Percentiles rank a stretch among this genome's conserved stretches.
phyloP scores from a whole-genome alignment of 108 stramenopile genomes.

The Mediolabrus comicus region DNA sequence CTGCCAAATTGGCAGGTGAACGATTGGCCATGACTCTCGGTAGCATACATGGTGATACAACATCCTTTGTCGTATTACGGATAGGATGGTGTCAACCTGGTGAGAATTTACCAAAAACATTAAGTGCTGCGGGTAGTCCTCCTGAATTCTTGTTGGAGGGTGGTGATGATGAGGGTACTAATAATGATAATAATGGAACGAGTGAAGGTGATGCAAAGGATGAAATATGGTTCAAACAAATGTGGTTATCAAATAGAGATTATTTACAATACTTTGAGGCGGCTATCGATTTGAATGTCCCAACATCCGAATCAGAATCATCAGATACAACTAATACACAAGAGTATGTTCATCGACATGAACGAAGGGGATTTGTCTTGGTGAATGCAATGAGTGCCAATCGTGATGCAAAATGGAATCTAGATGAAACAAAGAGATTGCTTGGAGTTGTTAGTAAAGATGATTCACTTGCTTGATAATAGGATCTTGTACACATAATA shows the following conservation, averaged over 20 bases:
- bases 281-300: conserved; percentile 28
- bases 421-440: conserved; percentile 9
- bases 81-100: conserved; percentile 53
- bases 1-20: conserved; percentile 53
- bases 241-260: conserved; percentile 54
- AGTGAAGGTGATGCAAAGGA: conserved; percentile 37
- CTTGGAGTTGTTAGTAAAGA: conserved; percentile 10
- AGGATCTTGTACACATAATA: neutral
- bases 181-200: neutral
- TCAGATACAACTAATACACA: neutral
- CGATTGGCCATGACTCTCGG: conserved; percentile 42
- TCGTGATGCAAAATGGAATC: neutral
- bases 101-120: conserved; percentile 31
- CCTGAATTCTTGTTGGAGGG: conserved; percentile 36
- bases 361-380: conserved; percentile 33
- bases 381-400: conserved; percentile 17
- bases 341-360: conserved; percentile 19
- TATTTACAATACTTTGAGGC: conserved; percentile 41
- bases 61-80: conserved; percentile 36
- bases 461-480: neutral
- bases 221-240: conserved; percentile 48
- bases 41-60: conserved; percentile 12
- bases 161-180: conserved; percentile 10
- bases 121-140: conserved; percentile 36
- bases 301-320: conserved; percentile 8